Percentiles rank a stretch among this genome's conserved stretches.
phyloP scores from a whole-genome alignment of 495 filamentous ascomycete genomes.

The Xylaria longipes region DNA sequence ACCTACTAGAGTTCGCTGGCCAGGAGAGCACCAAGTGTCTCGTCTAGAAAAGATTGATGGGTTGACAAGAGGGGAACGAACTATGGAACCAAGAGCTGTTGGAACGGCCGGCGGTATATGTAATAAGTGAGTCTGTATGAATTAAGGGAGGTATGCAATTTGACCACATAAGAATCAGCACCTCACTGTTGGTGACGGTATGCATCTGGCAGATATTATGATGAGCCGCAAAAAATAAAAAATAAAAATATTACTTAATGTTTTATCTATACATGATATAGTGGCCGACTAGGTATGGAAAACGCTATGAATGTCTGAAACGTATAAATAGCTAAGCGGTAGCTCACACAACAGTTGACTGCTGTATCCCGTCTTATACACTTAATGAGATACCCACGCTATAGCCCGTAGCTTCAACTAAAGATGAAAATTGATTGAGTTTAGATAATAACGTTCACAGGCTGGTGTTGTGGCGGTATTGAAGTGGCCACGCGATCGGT shows the following conservation, averaged over 20 bases:
- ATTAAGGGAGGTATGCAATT: not conserved
- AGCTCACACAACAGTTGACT: not conserved
- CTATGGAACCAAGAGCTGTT: too few relatives aligned
- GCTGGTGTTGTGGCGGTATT: too few relatives aligned
- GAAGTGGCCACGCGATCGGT: not conserved
- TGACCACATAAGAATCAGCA: too few relatives aligned
- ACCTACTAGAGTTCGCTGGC: not conserved
- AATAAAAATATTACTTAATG: not conserved
- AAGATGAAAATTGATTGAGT: not conserved
- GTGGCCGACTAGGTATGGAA: not conserved
- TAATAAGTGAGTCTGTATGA: not conserved
- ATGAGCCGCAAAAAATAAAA: not conserved
- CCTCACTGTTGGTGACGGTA: too few relatives aligned
- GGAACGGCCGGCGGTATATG: too few relatives aligned
- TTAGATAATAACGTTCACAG: not conserved
- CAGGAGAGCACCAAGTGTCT: not conserved
- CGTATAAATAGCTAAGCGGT: not conserved
- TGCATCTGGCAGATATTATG: too few relatives aligned
- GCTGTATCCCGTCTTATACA: not conserved
- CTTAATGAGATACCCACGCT: not conserved
- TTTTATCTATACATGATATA: not conserved
- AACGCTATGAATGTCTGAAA: not conserved
- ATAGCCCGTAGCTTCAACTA: not conserved
- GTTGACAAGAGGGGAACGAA: not conserved
- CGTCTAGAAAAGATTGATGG: not conserved